These are phyloP conservation scores for Solanum hybrid DNA, from an alignment of 305 asterid species.

Conservation along the genomic window DNA sequence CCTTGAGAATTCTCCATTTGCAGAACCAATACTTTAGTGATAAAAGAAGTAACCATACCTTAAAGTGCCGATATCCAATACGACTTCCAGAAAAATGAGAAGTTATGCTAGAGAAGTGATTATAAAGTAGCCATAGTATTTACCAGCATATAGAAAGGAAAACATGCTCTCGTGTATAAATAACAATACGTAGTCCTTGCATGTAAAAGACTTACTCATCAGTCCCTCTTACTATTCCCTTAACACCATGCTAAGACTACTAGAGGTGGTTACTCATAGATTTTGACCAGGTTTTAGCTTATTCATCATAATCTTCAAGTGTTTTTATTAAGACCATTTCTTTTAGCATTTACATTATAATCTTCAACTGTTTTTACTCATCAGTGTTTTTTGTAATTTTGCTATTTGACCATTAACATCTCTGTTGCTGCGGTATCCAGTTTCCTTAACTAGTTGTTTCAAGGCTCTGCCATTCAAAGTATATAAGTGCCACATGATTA, in stretches of 20 bases:
- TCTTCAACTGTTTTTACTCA: background rate
- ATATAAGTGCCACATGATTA: background rate
- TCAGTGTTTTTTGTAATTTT: background rate
- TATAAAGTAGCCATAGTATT: background rate
- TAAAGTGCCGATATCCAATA: background rate
- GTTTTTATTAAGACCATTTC: background rate
- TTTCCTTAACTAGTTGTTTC: background rate
- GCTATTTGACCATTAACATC: background rate
- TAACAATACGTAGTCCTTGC: background rate
- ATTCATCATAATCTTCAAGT: background rate
- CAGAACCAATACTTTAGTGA: background rate
- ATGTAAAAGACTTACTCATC: background rate
- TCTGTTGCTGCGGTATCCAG: background rate
- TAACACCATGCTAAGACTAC: background rate
- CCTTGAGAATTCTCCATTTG: background rate
- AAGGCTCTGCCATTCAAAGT: background rate
- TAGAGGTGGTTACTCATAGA: background rate
- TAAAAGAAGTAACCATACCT: background rate
- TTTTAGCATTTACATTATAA: background rate
- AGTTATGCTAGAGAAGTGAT: background rate
- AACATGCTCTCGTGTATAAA: background rate
- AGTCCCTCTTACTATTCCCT: background rate
- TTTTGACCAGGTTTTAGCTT: background rate
- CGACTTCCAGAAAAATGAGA: background rate
- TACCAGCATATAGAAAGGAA: background rate